These are phyloP conservation scores for Lasiosphaeris hirsuta DNA, from an alignment of 495 filamentous ascomycete genomes.

Conservation along the genomic window DNA sequence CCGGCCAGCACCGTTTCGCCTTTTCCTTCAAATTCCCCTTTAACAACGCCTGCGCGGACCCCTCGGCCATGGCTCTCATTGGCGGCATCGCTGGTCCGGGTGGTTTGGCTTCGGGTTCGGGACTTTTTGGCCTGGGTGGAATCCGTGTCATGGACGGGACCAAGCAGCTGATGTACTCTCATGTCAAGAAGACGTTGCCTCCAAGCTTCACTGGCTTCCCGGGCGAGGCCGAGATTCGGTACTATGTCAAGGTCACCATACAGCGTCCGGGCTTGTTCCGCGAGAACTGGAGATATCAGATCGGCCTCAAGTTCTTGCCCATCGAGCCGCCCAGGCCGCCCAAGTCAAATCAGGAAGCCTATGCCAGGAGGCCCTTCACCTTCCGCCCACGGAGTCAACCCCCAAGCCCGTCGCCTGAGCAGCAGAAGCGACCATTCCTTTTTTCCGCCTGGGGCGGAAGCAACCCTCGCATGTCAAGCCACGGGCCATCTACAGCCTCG, in stretches of 20 bases:
- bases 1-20: conserved; percentile 82
- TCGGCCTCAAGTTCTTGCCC: conserved; percentile 77
- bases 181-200: conserved; percentile 84
- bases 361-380: conserved; percentile 73
- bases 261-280: conserved; percentile 77
- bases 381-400: conserved; percentile 50
- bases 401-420: conserved; percentile 22
- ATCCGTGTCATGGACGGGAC: conserved; percentile 51
- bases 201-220: conserved; percentile 81
- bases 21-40: conserved; percentile 93
- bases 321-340: conserved; percentile 81
- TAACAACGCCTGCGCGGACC: conserved; percentile 77
- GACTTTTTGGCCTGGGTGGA: conserved; percentile 37
- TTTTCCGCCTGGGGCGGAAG: conserved; percentile 37
- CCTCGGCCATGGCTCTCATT: conserved; percentile 41
- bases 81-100: conserved; percentile 41
- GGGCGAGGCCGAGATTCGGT: conserved; percentile 80
- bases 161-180: conserved; percentile 53
- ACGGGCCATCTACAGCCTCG: not conserved
- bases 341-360: conserved; percentile 70
- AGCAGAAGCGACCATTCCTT: conserved; percentile 51
- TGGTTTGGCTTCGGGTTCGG: conserved; percentile 29
- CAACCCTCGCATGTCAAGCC: not conserved
- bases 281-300: conserved; percentile 68
- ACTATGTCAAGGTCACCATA: conserved; percentile 90